Base-by-base conservation (phyloP, 2,329 filamentous ascomycete genomes). In the Cadophora luteo-olivacea region DNA sequence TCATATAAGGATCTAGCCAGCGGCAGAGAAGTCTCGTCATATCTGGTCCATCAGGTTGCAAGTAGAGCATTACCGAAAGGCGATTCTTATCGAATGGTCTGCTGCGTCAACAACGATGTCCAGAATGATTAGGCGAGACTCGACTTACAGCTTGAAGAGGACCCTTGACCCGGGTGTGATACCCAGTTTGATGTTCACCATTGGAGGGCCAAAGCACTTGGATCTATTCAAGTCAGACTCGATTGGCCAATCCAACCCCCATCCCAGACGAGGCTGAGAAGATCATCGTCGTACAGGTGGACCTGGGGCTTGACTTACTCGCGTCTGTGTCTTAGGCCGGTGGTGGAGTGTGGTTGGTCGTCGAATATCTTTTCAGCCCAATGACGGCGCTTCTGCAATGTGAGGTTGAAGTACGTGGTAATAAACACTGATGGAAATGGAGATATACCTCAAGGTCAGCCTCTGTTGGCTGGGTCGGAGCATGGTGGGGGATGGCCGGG, bases 331-430 rank as follows among this genome's bases (percentile, higher is more conserved):
- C 82, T 83, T 62, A 89, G 77, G 5, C 81, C 79, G 4, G 85
- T 88, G 12, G 82, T 83, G 0, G 86, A 82, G 49, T 87, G 78
- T 36, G 73, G 75, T 0, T 85, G 84, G 24, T 84, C 79, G 0
- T 85, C 84, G 71, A 90, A 89, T 29, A 90, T 87, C 51, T 85
- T 82, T 72, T 88, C 84, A 6, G 87, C 86, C 88, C 88, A 90
- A 74, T 90, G 87, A 4, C 81, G 78, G 61, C 79, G 79, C 85
- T 88, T 65, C 69, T 70, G 60, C 57, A 67, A 63, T 45, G 69
- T 75, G 54, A 72, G 68, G 57, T 61, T 68, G 63, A 60, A 52
- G 49, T 38, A 67, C 60, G 51, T 49, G 24, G 14, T 51, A 22
- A 51, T 41, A n/a, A 36, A 57, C 32, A 19, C 8, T 65, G 38